A percentile compares a stretch with the other conserved stretches of the same genome.
Conservation (phyloP, 148 eudicot genomes). For the Cornus suecica region DNA sequence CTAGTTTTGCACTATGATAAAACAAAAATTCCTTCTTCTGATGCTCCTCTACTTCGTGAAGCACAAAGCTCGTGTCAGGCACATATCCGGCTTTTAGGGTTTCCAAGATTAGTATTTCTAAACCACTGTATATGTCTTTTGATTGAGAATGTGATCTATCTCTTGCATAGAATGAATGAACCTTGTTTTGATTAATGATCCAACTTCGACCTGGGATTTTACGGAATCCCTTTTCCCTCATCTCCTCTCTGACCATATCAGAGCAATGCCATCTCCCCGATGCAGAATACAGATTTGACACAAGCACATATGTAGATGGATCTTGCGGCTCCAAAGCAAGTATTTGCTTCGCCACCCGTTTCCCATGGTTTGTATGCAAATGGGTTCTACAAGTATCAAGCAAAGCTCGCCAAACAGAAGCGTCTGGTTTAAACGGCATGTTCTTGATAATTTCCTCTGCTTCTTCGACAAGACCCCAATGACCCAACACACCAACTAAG, state of each 20-base stretch:
- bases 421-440: constrained; percentile 61
- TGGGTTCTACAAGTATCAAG: constrained; percentile 59
- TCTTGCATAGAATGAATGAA: constrained; percentile 75
- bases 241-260: constrained; percentile 60
- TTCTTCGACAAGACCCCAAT: constrained; percentile 74
- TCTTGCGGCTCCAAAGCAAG: constrained; percentile 62
- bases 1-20: constrained; percentile 88
- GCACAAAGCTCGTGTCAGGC: constrained; percentile 93
- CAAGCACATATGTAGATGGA: constrained; percentile 63
- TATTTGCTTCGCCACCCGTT: constrained; percentile 55
- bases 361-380: constrained; percentile 40
- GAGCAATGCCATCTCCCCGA: constrained; percentile 90
- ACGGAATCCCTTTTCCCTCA: constrained; percentile 58
- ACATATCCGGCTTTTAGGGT: constrained; percentile 75
- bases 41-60: constrained; percentile 90
- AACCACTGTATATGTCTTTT: constrained; percentile 66
- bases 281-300: constrained; percentile 74
- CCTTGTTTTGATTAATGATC: constrained; percentile 52
- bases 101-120: constrained; percentile 65
- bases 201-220: constrained; percentile 78
- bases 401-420: constrained; percentile 75
- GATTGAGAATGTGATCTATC: constrained; percentile 62
- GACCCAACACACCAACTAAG: constrained; percentile 65
- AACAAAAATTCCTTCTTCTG: constrained; percentile 78
- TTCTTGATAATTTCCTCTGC: constrained; percentile 55